Evolutionary conservation across 1,284 basidiomycete genomes (phyloP).

Genomic region (Ustilago bromivora): DNA sequence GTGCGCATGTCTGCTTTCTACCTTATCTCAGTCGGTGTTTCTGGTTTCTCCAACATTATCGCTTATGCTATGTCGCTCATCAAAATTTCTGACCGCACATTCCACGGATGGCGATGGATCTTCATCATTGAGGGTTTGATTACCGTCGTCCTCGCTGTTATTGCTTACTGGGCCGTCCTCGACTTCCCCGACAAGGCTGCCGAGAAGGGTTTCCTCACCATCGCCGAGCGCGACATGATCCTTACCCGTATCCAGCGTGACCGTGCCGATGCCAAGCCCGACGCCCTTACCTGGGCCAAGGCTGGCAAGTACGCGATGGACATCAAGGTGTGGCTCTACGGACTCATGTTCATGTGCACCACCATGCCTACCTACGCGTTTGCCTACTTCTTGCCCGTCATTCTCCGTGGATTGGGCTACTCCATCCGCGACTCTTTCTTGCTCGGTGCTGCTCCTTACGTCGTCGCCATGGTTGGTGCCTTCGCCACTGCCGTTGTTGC

Average conservation of each 20-base stretch:
- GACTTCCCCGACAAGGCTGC: constrained; percentile 72
- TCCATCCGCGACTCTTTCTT: constrained; percentile 42
- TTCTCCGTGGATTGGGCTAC: constrained; percentile 71
- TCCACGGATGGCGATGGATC: constrained; percentile 68
- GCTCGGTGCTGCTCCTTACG: constrained; percentile 71
- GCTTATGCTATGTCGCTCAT: constrained; percentile 64
- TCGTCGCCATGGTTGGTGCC: constrained; percentile 65
- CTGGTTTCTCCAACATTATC: constrained; percentile 71
- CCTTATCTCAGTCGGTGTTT: constrained; percentile 67
- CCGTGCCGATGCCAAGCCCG: constrained; percentile 71
- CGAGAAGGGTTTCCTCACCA: constrained; percentile 70
- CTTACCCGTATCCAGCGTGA: constrained; percentile 71
- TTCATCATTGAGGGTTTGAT: constrained; percentile 51
- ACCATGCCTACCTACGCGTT: constrained; percentile 56
- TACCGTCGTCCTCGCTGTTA: constrained; percentile 51
- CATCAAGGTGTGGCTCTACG: constrained; percentile 71
- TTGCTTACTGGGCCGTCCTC: constrained; percentile 57
- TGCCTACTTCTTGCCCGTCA: constrained; percentile 71
- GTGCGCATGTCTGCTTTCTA: constrained; percentile 71
- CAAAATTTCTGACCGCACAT: constrained; percentile 26
- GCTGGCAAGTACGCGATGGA: constrained; percentile 68
- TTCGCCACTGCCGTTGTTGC: constrained; percentile 68
- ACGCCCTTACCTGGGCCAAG: constrained; percentile 69
- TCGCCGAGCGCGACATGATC: constrained; percentile 70
- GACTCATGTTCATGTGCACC: constrained; percentile 68